Conservation (phyloP, 2,329 filamentous ascomycete genomes). For the Alternaria angustiovoidea region DNA sequence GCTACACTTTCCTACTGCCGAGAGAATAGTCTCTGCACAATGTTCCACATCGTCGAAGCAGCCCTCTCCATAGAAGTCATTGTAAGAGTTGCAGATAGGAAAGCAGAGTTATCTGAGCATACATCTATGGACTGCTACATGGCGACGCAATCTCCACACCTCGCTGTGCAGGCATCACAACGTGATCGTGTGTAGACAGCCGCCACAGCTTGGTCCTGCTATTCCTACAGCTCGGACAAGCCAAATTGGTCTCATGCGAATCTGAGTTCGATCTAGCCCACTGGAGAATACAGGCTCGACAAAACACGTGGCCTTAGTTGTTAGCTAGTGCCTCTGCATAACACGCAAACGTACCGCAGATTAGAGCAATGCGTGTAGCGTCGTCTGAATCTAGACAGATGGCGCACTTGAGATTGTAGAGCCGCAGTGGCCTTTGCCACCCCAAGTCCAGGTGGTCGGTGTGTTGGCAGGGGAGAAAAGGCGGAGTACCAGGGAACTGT, state of each 20-base stretch:
- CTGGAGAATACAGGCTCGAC: background rate
- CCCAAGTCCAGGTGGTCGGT: no score
- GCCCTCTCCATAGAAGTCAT: background rate
- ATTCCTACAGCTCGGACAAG: slow-evolving; percentile 3
- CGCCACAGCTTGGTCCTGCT: background rate
- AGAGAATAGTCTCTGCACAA: background rate
- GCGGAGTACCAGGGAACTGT: no score
- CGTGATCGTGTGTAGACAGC: background rate
- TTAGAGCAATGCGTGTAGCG: no score
- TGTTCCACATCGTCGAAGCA: background rate
- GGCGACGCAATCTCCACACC: background rate
- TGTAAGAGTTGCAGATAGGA: background rate
- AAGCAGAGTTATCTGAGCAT: background rate
- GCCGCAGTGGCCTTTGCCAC: no score
- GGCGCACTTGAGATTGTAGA: no score
- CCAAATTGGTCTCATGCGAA: background rate
- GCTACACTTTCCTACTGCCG: no score
- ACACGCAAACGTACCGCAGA: no score
- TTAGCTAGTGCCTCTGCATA: background rate
- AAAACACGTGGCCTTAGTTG: slow-evolving; percentile 8
- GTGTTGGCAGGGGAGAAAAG: no score
- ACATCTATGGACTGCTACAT: background rate
- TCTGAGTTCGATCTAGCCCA: background rate
- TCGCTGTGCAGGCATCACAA: slow-evolving; percentile 1
- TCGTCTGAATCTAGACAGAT: no score